Conservation (phyloP, 257 asterid species). For the Lycium barbarum region DNA sequence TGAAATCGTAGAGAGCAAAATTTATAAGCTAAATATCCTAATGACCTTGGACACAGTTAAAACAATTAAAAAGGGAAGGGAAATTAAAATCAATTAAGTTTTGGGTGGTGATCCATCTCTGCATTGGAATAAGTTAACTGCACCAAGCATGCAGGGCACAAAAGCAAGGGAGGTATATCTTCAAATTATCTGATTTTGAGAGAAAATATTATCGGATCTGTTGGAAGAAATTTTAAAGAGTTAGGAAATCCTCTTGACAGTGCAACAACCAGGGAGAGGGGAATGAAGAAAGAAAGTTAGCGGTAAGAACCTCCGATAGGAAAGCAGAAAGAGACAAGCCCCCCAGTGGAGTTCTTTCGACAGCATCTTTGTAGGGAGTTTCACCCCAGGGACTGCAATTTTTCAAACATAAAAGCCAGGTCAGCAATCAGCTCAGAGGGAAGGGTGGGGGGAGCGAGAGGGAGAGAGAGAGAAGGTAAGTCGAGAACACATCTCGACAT, state of each 20-base stretch:
- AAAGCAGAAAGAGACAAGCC: slow-evolving; percentile 86
- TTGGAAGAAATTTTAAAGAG: slow-evolving; percentile 26
- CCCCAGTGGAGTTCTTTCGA: slow-evolving; percentile 75
- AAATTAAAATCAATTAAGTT: background rate
- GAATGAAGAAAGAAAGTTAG: background rate
- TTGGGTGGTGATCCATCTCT: slow-evolving; percentile 16
- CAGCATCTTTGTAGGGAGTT: slow-evolving; percentile 90
- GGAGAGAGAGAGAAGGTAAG: slow-evolving; percentile 3
- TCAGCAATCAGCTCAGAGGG: slow-evolving; percentile 34
- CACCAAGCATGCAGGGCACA: background rate
- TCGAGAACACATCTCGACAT: background rate
- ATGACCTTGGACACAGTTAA: background rate
- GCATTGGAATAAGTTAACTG: slow-evolving; percentile 24
- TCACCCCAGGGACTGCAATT: slow-evolving; percentile 87
- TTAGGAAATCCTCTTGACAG: slow-evolving; percentile 16
- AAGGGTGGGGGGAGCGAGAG: background rate
- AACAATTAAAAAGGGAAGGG: background rate
- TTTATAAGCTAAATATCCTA: background rate
- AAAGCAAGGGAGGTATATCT: slow-evolving; percentile 5
- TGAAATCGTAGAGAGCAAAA: background rate
- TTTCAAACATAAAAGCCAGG: slow-evolving; percentile 41
- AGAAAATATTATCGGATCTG: background rate
- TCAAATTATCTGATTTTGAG: slow-evolving; percentile 1
- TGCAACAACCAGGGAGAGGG: slow-evolving; percentile 28
- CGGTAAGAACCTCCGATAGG: slow-evolving; percentile 74